Percentiles rank a stretch among this genome's conserved stretches.
Conservation (phyloP, 2,329 filamentous ascomycete genomes). For the Pochonia chlamydosporia region DNA sequence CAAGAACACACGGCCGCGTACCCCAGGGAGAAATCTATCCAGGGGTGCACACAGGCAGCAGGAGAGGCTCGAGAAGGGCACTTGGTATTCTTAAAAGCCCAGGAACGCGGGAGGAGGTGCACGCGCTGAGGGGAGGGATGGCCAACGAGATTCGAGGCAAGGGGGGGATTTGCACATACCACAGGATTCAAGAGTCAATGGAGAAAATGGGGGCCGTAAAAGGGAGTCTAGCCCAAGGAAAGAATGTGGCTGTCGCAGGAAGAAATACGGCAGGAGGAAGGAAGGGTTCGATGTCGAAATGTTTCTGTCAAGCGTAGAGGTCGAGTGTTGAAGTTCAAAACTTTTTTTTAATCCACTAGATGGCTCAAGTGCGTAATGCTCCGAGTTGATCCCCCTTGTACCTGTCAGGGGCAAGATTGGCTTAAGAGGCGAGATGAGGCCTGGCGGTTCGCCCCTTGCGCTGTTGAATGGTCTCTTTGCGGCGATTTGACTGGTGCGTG, state of each 20-base stretch:
- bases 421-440: no score
- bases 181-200: background rate
- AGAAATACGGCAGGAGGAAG: background rate
- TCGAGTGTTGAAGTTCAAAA: background rate
- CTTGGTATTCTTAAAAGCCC: background rate
- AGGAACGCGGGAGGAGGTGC: background rate
- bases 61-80: background rate
- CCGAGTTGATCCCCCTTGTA: background rate
- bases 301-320: no score
- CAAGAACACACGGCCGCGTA: no score
- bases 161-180: slow-evolving; percentile 5
- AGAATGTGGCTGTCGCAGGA: slow-evolving; percentile 2
- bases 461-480: slow-evolving; percentile 1
- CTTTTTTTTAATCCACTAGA: background rate
- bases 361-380: background rate
- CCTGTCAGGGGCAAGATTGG: background rate
- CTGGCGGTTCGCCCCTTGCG: background rate
- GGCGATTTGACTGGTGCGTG: slow-evolving; percentile 3
- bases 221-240: background rate
- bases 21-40: no score
- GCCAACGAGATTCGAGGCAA: background rate
- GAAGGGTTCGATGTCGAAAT: background rate
- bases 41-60: slow-evolving; percentile 1
- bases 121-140: background rate
- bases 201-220: background rate